phyloP scores from a whole-genome alignment of 768 basidiomycete species.

The Agrocybe chaxingu region DNA sequence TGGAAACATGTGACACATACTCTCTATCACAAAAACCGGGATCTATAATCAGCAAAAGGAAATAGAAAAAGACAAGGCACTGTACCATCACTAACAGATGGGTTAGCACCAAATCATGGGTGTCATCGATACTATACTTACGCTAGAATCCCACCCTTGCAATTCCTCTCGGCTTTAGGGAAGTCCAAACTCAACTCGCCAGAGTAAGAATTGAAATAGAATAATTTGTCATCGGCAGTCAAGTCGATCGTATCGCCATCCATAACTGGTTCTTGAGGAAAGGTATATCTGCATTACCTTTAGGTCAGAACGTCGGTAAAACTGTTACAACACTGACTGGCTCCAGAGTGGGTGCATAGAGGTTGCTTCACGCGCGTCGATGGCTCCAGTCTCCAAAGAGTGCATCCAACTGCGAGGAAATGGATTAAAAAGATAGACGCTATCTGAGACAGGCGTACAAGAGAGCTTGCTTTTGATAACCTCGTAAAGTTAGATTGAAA shows the following conservation, averaged over 20 bases:
- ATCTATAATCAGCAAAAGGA: too few relatives aligned
- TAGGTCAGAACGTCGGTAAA: constrained; percentile 6
- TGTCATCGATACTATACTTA: constrained; percentile 34
- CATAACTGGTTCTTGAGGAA: constrained; percentile 54
- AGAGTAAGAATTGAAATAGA: constrained; percentile 91
- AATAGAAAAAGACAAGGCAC: too few relatives aligned
- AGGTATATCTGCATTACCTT: constrained; percentile 55
- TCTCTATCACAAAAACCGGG: too few relatives aligned
- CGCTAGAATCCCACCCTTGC: constrained; percentile 89
- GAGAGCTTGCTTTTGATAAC: constrained; percentile 94
- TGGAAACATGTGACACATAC: too few relatives aligned
- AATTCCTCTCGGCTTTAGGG: constrained; percentile 74
- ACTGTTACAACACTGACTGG: constrained; percentile 51
- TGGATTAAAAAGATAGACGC: not conserved
- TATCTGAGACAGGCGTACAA: constrained; percentile 37
- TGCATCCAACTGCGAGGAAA: constrained; percentile 78
- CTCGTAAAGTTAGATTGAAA: constrained; percentile 72
- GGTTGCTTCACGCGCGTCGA: constrained; percentile 61
- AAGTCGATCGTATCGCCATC: constrained; percentile 68
- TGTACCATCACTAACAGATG: constrained; percentile 34
- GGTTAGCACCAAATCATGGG: not conserved
- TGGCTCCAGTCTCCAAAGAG: constrained; percentile 74
- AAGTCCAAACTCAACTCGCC: constrained; percentile 86
- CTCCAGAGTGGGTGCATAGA: constrained; percentile 96
- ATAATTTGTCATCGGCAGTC: constrained; percentile 71